Conservation (phyloP, 805 yeast genomes). For the Cyberlindnera misumaiensis region DNA sequence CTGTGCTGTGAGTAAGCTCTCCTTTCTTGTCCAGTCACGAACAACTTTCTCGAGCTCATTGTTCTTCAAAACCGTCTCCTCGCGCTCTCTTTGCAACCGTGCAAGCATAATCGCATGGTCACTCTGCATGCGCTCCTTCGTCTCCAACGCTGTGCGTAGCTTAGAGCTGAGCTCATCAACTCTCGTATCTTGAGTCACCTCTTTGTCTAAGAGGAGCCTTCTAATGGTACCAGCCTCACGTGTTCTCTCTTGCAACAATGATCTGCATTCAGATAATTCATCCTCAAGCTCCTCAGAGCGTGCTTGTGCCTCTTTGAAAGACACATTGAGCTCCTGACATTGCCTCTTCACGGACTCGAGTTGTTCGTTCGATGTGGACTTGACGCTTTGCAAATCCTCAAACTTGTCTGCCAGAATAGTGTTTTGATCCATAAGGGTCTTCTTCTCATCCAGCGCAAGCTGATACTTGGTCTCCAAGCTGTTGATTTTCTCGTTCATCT, state of each 20-base stretch:
- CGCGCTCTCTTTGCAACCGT: slow-evolving; percentile 58
- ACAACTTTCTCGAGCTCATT: slow-evolving; percentile 33
- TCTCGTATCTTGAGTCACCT: slow-evolving; percentile 46
- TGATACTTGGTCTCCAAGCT: slow-evolving; percentile 31
- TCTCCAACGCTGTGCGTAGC: slow-evolving; percentile 47
- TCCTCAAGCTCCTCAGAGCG: slow-evolving; percentile 67
- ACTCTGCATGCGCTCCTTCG: slow-evolving; percentile 52
- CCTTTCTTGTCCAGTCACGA: slow-evolving; percentile 32
- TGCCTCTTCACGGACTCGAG: slow-evolving; percentile 52
- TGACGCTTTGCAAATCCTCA: slow-evolving; percentile 30
- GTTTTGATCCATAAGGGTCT: slow-evolving; percentile 34
- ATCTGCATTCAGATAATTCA: slow-evolving; percentile 70
- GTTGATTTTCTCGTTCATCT: slow-evolving; percentile 30
- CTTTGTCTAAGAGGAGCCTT: slow-evolving; percentile 59
- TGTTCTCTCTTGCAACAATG: slow-evolving; percentile 70
- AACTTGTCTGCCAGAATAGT: slow-evolving; percentile 32
- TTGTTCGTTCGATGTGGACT: slow-evolving; percentile 32
- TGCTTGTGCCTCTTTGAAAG: slow-evolving; percentile 55
- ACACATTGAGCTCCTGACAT: slow-evolving; percentile 63
- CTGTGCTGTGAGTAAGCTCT: slow-evolving; percentile 23
- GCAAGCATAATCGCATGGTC: slow-evolving; percentile 42
- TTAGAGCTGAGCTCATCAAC: slow-evolving; percentile 51
- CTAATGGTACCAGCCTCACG: slow-evolving; percentile 73
- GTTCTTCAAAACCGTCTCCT: slow-evolving; percentile 45
- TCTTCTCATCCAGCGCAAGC: slow-evolving; percentile 32